Conservation (phyloP, 1,284 basidiomycete species). For the Apiotrichum domesticum region DNA sequence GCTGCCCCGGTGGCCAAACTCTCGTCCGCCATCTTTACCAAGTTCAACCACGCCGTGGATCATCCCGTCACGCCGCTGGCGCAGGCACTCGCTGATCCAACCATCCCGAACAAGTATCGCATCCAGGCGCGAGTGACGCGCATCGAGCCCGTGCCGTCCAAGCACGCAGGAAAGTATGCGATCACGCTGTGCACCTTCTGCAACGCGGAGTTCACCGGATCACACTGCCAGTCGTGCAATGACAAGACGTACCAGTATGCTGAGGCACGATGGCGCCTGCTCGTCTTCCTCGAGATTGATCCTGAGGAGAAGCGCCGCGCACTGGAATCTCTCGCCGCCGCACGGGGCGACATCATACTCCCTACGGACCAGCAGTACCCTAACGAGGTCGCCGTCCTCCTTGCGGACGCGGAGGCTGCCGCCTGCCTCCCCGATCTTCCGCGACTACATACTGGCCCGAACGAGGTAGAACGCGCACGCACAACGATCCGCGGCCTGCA, state of each 20-base stretch:
- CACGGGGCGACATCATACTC: no score
- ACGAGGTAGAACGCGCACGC: conserved; percentile 19
- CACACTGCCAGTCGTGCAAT: conserved; percentile 12
- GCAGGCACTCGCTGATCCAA: conserved; percentile 19
- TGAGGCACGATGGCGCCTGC: conserved; percentile 7
- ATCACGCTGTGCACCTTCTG: conserved; percentile 11
- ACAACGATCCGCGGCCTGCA: conserved; percentile 2
- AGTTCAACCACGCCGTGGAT: conserved; percentile 9
- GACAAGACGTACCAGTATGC: conserved; percentile 2
- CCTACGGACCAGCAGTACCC: not conserved
- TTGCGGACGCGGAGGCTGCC: conserved; percentile 2
- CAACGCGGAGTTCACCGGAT: not conserved
- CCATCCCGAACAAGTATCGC: conserved; percentile 30
- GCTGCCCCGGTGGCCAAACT: not conserved
- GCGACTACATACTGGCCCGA: conserved; percentile 19
- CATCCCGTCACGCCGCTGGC: conserved; percentile 23
- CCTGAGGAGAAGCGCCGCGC: not conserved
- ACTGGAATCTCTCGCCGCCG: not conserved
- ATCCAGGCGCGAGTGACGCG: conserved; percentile 25
- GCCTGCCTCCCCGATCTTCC: conserved; percentile 30
- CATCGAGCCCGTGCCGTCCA: conserved; percentile 1
- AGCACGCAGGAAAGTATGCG: conserved; percentile 4
- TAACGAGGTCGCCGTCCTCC: not conserved
- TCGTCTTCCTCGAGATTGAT: conserved; percentile 8
- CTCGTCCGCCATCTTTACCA: conserved; percentile 3